These are phyloP conservation scores for Chloropicon primus DNA, from an alignment of 139 green algal species.

Conservation along the genomic window DNA sequence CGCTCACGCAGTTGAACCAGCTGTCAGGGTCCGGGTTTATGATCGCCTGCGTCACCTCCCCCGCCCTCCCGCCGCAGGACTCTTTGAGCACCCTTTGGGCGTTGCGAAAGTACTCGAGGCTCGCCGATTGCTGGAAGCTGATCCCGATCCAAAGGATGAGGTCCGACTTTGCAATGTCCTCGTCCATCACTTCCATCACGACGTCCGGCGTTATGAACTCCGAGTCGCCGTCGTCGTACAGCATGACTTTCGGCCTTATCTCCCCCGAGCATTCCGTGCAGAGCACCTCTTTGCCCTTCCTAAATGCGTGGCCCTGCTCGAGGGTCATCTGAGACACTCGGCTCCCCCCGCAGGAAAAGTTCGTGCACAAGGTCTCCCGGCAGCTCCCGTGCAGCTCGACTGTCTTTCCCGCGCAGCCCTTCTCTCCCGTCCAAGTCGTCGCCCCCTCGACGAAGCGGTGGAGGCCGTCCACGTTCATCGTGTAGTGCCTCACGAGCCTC, in stretches of 20 bases:
- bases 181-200: conserved; percentile 36
- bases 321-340: conserved; percentile 11
- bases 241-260: conserved; percentile 55
- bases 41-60: conserved; percentile 38
- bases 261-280: conserved; percentile 26
- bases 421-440: not conserved
- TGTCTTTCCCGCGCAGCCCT: conserved; percentile 28
- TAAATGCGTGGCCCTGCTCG: not conserved
- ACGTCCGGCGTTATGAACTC: not conserved
- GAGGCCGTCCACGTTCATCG: conserved; percentile 84
- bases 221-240: conserved; percentile 63
- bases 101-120: conserved; percentile 59
- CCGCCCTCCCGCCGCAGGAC: not conserved
- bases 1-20: conserved; percentile 63
- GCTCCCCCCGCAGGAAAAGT: conserved; percentile 28
- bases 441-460: not conserved
- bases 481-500: conserved; percentile 73
- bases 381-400: conserved; percentile 85
- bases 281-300: conserved; percentile 16
- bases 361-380: conserved; percentile 34
- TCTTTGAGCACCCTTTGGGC: conserved; percentile 29
- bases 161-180: conserved; percentile 56
- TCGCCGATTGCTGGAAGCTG: conserved; percentile 75
- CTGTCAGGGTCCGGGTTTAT: conserved; percentile 70
- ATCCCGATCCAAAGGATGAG: conserved; percentile 80